Conservation (phyloP, 2,329 filamentous ascomycete genomes). For the Clonostachys chloroleuca region DNA sequence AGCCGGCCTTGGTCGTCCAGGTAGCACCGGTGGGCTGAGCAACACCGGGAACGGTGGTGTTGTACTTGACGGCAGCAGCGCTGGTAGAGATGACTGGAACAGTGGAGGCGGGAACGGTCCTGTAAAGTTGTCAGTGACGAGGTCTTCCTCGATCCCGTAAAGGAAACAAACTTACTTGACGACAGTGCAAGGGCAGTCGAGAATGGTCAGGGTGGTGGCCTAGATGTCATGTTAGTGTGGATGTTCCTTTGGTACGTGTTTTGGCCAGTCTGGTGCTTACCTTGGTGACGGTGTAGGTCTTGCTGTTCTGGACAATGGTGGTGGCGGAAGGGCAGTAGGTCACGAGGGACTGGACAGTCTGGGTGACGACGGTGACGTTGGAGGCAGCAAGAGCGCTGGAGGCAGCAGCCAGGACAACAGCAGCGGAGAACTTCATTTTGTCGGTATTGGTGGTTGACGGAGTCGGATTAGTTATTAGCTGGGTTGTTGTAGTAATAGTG, state of each 20-base stretch:
- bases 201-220: slow-evolving; percentile 67
- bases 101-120: slow-evolving; percentile 15
- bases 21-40: slow-evolving; percentile 18
- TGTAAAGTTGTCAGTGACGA: no score
- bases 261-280: slow-evolving; percentile 27
- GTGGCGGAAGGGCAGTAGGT: slow-evolving; percentile 71
- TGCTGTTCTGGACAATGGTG: slow-evolving; percentile 55
- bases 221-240: slow-evolving; percentile 13
- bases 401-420: slow-evolving; percentile 44
- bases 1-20: slow-evolving; percentile 10
- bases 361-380: slow-evolving; percentile 56
- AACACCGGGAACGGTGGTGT: slow-evolving; percentile 15
- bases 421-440: slow-evolving; percentile 63
- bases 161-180: slow-evolving; percentile 26
- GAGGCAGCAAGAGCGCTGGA: slow-evolving; percentile 41
- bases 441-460: slow-evolving; percentile 37
- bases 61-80: slow-evolving; percentile 6
- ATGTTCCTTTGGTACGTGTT: neutral
- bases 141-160: no score
- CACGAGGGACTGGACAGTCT: slow-evolving; percentile 61
- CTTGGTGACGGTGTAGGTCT: slow-evolving; percentile 67
- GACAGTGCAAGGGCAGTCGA: slow-evolving; percentile 68
- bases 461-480: slow-evolving; percentile 13
- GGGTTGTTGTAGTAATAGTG: slow-evolving; percentile 17
- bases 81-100: slow-evolving; percentile 11